A percentile compares a stretch with the other conserved stretches of the same genome.
Evolutionary conservation across 2,329 filamentous ascomycete genomes (phyloP).

Genomic region (Scedosporium dehoogii): DNA sequence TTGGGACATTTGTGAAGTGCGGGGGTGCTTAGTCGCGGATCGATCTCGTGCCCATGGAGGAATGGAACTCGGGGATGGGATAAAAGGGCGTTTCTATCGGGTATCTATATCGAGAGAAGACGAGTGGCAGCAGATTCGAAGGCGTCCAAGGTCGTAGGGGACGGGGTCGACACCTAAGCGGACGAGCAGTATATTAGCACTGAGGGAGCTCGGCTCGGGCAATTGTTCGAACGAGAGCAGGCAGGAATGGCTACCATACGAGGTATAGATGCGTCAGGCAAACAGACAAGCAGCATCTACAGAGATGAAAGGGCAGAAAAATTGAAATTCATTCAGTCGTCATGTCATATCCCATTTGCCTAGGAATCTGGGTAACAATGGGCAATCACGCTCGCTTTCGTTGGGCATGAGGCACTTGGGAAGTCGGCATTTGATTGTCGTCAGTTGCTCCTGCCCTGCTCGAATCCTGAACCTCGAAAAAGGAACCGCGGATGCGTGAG

Average conservation of each 20-base stretch:
- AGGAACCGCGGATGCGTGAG: no score
- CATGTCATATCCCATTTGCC: background rate
- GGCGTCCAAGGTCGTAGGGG: background rate
- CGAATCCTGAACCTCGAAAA: background rate
- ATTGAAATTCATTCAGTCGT: background rate
- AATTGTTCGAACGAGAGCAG: background rate
- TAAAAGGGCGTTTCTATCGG: background rate
- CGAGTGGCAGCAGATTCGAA: background rate
- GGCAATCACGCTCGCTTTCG: background rate
- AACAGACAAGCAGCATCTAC: background rate
- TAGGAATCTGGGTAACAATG: background rate
- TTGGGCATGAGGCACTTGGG: background rate
- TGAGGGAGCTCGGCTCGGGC: background rate
- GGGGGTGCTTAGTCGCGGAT: background rate
- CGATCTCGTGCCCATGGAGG: background rate
- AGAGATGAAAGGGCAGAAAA: background rate
- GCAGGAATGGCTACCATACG: background rate
- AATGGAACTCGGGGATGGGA: background rate
- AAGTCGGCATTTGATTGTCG: background rate
- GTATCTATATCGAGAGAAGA: background rate
- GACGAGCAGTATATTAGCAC: background rate
- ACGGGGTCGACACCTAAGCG: background rate
- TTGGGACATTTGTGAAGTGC: background rate
- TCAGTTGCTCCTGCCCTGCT: background rate
- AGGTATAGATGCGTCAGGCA: background rate